These are phyloP conservation scores for Diutina mesorugosa DNA, from an alignment of 1,139 yeast genomes.

Conservation along the genomic window DNA sequence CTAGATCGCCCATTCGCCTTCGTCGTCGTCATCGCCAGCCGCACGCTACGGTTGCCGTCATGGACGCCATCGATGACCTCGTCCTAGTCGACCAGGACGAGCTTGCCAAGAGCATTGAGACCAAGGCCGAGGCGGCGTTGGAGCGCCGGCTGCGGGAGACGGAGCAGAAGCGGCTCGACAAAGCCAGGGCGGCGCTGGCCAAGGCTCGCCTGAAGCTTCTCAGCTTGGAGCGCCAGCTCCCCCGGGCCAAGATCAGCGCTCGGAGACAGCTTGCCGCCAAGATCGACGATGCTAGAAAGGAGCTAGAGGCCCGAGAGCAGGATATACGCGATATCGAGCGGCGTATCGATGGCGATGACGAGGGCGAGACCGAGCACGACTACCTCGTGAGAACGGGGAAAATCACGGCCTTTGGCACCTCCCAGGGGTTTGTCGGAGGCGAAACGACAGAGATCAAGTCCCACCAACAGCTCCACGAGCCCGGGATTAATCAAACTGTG, in stretches of 20 bases:
- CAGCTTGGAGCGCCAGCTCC: constrained; percentile 36
- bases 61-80: not conserved
- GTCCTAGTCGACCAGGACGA: constrained; percentile 59
- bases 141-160: constrained; percentile 53
- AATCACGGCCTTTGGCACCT: constrained; percentile 84
- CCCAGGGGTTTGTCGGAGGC: constrained; percentile 35
- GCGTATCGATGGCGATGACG: not conserved
- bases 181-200: constrained; percentile 37
- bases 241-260: constrained; percentile 56
- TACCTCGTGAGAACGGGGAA: constrained; percentile 80
- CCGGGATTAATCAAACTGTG: not conserved
- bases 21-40: not conserved
- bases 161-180: constrained; percentile 62
- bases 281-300: constrained; percentile 35
- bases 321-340: constrained; percentile 56
- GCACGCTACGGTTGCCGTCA: not conserved
- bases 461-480: not conserved
- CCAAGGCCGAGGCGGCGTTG: constrained; percentile 53
- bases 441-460: not conserved
- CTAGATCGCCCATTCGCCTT: too few relatives aligned
- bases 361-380: constrained; percentile 58
- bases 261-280: constrained; percentile 44
- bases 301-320: constrained; percentile 35
- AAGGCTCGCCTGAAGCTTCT: constrained; percentile 31
- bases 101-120: constrained; percentile 59